These are phyloP conservation scores for Termitomyces sp. DNA, from an alignment of 768 basidiomycete genomes.

Conservation along the genomic window DNA sequence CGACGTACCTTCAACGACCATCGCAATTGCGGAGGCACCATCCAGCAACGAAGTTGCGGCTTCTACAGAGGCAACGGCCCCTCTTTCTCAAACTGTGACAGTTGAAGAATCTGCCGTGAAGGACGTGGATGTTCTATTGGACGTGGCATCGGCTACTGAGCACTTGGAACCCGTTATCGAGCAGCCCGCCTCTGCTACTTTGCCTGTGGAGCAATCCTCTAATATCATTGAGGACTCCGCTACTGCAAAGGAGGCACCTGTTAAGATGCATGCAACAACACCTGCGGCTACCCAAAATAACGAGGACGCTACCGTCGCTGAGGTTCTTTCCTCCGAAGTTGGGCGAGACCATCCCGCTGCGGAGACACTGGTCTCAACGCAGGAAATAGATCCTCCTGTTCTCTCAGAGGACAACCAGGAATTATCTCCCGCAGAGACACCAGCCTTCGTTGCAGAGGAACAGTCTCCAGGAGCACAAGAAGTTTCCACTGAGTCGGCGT, in stretches of 20 bases:
- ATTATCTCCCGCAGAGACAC: background rate
- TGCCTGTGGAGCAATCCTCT: background rate
- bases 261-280: background rate
- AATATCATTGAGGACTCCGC: background rate
- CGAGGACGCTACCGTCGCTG: background rate
- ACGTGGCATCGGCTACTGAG: background rate
- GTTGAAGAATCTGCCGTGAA: background rate
- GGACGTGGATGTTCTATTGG: background rate
- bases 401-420: background rate
- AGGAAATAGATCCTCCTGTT: background rate
- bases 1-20: background rate
- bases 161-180: background rate
- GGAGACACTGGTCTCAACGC: background rate
- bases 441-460: background rate
- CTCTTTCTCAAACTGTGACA: background rate
- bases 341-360: background rate
- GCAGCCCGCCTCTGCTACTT: background rate
- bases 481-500: background rate
- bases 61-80: background rate
- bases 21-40: background rate
- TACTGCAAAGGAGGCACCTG: background rate
- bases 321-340: background rate
- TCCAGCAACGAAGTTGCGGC: background rate
- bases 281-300: background rate
- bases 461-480: background rate